These are phyloP conservation scores for Hypericum perforatum DNA, from an alignment of 345 rosid species.

Conservation along the genomic window DNA sequence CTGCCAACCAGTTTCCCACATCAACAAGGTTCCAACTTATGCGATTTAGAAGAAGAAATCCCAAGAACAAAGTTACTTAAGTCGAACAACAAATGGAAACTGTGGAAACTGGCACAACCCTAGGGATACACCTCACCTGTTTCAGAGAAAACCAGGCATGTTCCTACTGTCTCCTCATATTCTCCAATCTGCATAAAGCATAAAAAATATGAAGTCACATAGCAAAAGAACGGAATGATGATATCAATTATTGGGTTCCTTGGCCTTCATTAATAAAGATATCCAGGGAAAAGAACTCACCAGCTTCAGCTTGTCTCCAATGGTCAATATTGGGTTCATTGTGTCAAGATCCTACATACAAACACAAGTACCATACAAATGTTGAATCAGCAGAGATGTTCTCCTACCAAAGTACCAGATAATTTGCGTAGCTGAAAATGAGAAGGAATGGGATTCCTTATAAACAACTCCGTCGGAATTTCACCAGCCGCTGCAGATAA, in stretches of 20 bases:
- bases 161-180: slow-evolving; percentile 55
- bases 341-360: slow-evolving; percentile 51
- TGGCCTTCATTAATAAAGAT: neutral
- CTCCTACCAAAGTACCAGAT: neutral
- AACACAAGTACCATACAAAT: neutral
- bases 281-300: slow-evolving; percentile 24
- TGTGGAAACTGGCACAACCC: neutral
- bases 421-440: neutral
- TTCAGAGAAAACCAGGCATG: slow-evolving; percentile 41
- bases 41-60: too few species aligned
- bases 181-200: slow-evolving; percentile 35
- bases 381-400: neutral
- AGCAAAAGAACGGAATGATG: too few species aligned
- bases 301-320: slow-evolving; percentile 43
- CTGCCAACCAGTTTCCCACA: too few species aligned
- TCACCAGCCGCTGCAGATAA: neutral
- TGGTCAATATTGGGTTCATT: slow-evolving; percentile 37
- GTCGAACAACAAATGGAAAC: too few species aligned
- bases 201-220: neutral
- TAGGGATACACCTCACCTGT: slow-evolving; percentile 29
- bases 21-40: too few species aligned
- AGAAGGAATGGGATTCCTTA: too few species aligned
- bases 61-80: too few species aligned
- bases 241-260: too few species aligned
- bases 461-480: too few species aligned